Evolutionary conservation across 371 early-diverging fungal species (phyloP).

Genomic region (Mucor irregularis): DNA sequence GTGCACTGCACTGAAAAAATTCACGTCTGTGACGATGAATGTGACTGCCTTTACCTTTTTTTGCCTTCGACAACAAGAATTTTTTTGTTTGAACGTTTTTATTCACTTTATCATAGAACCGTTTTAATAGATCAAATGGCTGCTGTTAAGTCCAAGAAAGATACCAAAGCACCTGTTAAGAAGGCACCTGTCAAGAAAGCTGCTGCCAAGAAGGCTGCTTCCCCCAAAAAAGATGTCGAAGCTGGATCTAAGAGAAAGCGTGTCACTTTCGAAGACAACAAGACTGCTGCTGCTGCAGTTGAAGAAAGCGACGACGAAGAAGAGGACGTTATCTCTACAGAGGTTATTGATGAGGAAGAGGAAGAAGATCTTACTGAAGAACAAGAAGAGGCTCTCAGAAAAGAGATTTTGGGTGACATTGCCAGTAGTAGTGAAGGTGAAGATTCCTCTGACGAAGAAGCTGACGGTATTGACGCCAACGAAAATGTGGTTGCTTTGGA

Average conservation of each 20-base stretch:
- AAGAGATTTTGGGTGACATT: slow-evolving; percentile 53
- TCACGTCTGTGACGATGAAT: no score
- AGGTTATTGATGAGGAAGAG: slow-evolving; percentile 24
- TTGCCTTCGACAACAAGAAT: no score
- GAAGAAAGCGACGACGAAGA: slow-evolving; percentile 21
- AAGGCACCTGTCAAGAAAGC: background rate
- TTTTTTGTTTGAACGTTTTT: no score
- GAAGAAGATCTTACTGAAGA: slow-evolving; percentile 47
- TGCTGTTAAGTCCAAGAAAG: slow-evolving; percentile 24
- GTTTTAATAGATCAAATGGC: no score
- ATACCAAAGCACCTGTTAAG: slow-evolving; percentile 12
- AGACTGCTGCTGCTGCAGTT: slow-evolving; percentile 10
- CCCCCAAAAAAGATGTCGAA: slow-evolving; percentile 22
- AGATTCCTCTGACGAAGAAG: slow-evolving; percentile 42
- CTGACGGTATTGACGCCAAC: slow-evolving; percentile 47
- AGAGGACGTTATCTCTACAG: slow-evolving; percentile 10
- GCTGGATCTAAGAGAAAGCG: slow-evolving; percentile 33
- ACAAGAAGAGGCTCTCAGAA: slow-evolving; percentile 42
- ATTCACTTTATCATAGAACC: no score
- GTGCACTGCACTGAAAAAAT: no score
- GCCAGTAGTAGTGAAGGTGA: slow-evolving; percentile 48
- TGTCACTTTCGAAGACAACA: slow-evolving; percentile 11
- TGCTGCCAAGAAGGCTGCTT: slow-evolving; percentile 7
- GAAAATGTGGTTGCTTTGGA: slow-evolving; percentile 52
- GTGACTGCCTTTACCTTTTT: no score